Percentiles rank a stretch among this genome's conserved stretches.
These are phyloP conservation scores for Ceratobasidium sp. DNA, from an alignment of 1,284 basidiomycete species.

Conservation along the genomic window DNA sequence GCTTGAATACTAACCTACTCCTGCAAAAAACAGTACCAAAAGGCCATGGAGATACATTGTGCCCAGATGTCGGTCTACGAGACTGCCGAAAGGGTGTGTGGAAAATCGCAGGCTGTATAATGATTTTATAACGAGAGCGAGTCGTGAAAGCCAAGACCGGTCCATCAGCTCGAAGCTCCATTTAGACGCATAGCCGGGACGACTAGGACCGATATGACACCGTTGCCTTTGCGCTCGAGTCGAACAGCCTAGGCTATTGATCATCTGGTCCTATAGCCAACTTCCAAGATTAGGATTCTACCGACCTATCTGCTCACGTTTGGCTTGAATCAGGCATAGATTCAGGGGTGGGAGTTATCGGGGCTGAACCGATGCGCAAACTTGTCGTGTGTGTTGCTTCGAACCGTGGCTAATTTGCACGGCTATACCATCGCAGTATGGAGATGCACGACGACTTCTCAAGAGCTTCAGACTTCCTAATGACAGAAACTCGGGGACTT, in stretches of 20 bases:
- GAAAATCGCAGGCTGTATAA: neutral
- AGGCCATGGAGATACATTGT: neutral
- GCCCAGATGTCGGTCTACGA: neutral
- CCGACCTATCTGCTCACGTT: neutral
- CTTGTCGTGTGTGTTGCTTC: neutral
- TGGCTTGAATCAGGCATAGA: neutral
- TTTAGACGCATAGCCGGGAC: neutral
- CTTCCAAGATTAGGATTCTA: neutral
- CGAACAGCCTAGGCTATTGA: neutral
- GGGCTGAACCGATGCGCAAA: neutral
- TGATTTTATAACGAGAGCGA: neutral
- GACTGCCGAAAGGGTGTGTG: neutral
- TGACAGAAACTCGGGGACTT: neutral
- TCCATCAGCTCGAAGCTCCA: neutral
- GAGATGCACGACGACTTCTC: neutral
- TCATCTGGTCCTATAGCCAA: neutral
- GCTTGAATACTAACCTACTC: neutral
- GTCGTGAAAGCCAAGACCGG: neutral
- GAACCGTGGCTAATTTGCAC: neutral
- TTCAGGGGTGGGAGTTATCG: neutral
- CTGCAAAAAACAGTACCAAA: neutral
- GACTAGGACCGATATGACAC: neutral
- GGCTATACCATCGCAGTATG: neutral
- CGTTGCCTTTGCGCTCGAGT: neutral
- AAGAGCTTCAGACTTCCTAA: neutral